Evolutionary conservation across 768 basidiomycete species (phyloP).

Genomic region (Rubroboletus pulcherrimus): DNA sequence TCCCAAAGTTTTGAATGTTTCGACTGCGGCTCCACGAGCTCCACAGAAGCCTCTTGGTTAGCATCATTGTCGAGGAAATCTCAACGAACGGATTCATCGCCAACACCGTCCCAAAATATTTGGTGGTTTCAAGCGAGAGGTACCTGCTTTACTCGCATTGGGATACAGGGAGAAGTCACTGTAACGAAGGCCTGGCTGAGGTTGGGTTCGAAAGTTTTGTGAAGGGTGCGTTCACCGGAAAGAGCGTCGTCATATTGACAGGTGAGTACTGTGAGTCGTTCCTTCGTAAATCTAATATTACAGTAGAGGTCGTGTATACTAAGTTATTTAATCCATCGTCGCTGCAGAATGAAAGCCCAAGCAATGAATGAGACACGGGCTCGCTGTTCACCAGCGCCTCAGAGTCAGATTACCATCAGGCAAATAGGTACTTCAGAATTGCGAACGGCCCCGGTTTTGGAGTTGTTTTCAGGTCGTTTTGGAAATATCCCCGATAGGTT

Average conservation of each 20-base stretch:
- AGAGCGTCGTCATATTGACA: background rate
- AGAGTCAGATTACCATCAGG: background rate
- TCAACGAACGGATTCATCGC: conserved; percentile 30
- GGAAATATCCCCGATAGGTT: background rate
- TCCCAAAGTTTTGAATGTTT: background rate
- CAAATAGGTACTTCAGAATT: no score
- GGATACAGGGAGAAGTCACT: conserved; percentile 39
- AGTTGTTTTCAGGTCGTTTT: no score
- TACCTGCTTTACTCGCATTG: conserved; percentile 37
- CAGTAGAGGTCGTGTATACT: background rate
- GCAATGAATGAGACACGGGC: background rate
- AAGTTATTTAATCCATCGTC: background rate
- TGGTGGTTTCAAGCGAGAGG: conserved; percentile 36
- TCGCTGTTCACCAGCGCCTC: background rate
- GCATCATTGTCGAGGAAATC: conserved; percentile 38
- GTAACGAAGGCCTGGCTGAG: conserved; percentile 31
- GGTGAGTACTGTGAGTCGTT: background rate
- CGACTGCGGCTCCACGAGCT: background rate
- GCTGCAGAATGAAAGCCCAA: background rate
- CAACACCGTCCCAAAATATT: conserved; percentile 27
- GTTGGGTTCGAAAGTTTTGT: background rate
- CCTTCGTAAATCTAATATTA: background rate
- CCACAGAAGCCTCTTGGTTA: conserved; percentile 31
- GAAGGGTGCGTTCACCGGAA: background rate
- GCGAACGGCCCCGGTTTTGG: no score